A percentile compares a stretch with the other conserved stretches of the same genome.
Evolutionary conservation across 2,329 filamentous ascomycete species (phyloP).

Genomic region (Chalara sp.): DNA sequence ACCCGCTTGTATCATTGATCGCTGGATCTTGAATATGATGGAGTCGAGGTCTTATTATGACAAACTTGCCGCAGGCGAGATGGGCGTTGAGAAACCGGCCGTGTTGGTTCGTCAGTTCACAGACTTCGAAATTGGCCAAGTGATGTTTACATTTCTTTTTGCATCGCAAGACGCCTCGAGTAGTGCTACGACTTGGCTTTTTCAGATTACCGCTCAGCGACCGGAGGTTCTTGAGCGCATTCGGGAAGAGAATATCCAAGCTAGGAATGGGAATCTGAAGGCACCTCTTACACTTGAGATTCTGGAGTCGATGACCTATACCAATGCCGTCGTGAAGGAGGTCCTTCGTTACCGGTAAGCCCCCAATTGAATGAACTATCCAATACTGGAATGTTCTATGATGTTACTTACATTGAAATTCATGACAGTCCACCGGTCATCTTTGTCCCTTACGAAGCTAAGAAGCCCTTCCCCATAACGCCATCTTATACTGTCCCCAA

Average conservation of each 20-base stretch:
- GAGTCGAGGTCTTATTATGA: constrained; percentile 62
- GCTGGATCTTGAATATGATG: constrained; percentile 69
- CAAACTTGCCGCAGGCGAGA: constrained; percentile 51
- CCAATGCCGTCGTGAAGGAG: constrained; percentile 46
- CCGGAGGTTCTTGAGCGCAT: constrained; percentile 40
- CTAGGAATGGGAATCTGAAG: constrained; percentile 34
- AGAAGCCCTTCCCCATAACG: constrained; percentile 40
- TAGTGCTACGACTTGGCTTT: constrained; percentile 46
- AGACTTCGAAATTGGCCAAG: constrained; percentile 41
- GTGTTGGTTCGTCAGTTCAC: constrained; percentile 45
- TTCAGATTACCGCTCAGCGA: constrained; percentile 43
- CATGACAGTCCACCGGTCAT: constrained; percentile 38
- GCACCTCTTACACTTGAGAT: constrained; percentile 37
- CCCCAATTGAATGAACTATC: no score
- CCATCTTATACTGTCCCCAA: constrained; percentile 41
- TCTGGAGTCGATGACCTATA: constrained; percentile 43
- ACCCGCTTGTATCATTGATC: constrained; percentile 69
- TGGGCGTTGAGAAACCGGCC: constrained; percentile 33
- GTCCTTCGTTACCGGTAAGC: constrained; percentile 37
- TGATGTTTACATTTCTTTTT: constrained; percentile 47
- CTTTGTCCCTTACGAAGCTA: constrained; percentile 45
- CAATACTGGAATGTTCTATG: no score
- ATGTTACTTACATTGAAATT: no score
- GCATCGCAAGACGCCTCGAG: constrained; percentile 47
- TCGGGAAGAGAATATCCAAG: constrained; percentile 40